phyloP scores from a whole-genome alignment of 2,329 filamentous ascomycete genomes.

The Blastomyces percursus region DNA sequence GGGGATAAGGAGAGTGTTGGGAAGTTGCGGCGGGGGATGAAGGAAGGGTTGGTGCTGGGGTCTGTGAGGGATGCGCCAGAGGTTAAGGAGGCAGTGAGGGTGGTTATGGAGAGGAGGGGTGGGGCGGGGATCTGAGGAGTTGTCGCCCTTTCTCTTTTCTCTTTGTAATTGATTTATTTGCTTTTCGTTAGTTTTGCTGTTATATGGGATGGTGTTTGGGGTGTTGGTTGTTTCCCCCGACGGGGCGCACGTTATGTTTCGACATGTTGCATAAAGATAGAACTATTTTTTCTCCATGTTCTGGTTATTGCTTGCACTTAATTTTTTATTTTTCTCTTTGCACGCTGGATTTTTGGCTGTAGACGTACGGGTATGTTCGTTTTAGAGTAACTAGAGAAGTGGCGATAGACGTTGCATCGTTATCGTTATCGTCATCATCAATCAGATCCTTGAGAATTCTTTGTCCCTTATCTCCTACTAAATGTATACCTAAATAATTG shows the following conservation, averaged over 20 bases:
- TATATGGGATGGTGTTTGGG: neutral
- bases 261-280: neutral
- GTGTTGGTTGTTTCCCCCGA: too few species aligned
- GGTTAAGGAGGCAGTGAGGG: constrained; percentile 67
- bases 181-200: neutral
- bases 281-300: too few species aligned
- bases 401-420: too few species aligned
- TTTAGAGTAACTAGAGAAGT: too few species aligned
- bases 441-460: too few species aligned
- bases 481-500: too few species aligned
- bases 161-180: neutral
- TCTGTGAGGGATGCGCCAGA: constrained; percentile 68
- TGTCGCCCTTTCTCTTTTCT: neutral
- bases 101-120: constrained; percentile 29
- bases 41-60: constrained; percentile 80
- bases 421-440: too few species aligned
- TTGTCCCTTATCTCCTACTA: too few species aligned
- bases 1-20: constrained; percentile 56
- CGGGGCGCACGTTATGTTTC: neutral
- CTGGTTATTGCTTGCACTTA: too few species aligned
- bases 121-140: constrained; percentile 14
- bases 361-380: neutral
- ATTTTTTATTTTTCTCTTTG: too few species aligned
- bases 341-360: neutral
- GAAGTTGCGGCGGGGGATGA: constrained; percentile 59